These are phyloP conservation scores for Arachis hypogaea DNA, from an alignment of 306 rosid species.

Conservation along the genomic window DNA sequence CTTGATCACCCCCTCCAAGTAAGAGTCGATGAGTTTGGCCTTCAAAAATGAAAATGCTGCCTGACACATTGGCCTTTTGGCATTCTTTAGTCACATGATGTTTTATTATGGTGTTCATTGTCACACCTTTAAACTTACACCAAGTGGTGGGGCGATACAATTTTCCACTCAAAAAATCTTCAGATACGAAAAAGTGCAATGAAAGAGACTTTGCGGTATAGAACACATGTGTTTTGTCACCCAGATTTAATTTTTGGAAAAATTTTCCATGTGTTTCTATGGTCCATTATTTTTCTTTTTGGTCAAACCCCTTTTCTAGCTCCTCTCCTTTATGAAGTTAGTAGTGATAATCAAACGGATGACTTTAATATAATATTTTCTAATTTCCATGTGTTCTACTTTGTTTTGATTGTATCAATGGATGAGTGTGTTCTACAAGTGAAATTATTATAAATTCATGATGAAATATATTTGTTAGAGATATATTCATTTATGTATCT, in stretches of 20 bases:
- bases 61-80: conserved; percentile 7
- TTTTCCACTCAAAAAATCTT: conserved; percentile 1
- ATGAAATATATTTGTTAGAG: too few species aligned
- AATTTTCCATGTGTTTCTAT: conserved; percentile 34
- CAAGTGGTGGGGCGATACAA: neutral
- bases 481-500: too few species aligned
- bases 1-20: too few species aligned
- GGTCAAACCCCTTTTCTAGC: conserved; percentile 11
- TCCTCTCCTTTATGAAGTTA: conserved; percentile 16
- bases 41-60: neutral
- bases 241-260: conserved; percentile 19
- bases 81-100: conserved; percentile 25
- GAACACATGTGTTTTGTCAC: conserved; percentile 33
- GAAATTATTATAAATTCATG: too few species aligned
- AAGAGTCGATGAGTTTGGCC: neutral
- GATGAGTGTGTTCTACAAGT: conserved; percentile 2
- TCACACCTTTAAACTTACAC: conserved; percentile 12
- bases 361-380: too few species aligned
- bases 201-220: conserved; percentile 27
- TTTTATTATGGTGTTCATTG: conserved; percentile 3
- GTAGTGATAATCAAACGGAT: neutral
- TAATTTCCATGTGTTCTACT: too few species aligned
- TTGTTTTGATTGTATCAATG: neutral
- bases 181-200: conserved; percentile 28
- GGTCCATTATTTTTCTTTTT: conserved; percentile 30